phyloP scores from a whole-genome alignment of 106 monocot species.

The Iris macrosiphon region DNA sequence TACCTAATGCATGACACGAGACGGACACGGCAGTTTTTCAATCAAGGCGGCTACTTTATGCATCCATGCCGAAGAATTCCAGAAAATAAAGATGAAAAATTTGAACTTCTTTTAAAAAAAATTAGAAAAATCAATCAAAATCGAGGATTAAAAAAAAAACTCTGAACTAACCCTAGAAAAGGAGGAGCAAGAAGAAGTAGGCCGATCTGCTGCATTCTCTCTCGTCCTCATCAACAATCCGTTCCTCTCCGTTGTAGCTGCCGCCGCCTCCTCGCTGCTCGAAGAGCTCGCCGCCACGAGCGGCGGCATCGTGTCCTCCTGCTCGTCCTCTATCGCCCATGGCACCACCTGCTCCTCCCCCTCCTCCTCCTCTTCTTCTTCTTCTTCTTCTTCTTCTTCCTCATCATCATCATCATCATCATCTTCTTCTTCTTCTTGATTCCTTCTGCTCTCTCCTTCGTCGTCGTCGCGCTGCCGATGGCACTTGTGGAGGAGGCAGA shows the following conservation, averaged over 20 bases:
- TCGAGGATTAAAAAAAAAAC: too few relatives aligned
- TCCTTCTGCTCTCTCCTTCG: neutral
- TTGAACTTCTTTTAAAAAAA: too few relatives aligned
- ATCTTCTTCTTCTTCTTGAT: neutral
- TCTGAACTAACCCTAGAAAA: neutral
- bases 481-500: slow-evolving; percentile 22
- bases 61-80: too few relatives aligned
- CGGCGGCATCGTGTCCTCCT: neutral
- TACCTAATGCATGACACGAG: too few relatives aligned
- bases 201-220: slow-evolving; percentile 9
- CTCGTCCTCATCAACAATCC: slow-evolving; percentile 9
- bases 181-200: neutral
- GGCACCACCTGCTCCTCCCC: slow-evolving; percentile 68
- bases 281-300: slow-evolving; percentile 27
- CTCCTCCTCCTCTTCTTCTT: slow-evolving; percentile 25
- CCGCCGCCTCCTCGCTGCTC: slow-evolving; percentile 20
- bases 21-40: too few relatives aligned
- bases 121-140: too few relatives aligned
- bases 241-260: neutral
- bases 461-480: neutral
- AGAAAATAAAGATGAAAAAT: too few relatives aligned
- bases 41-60: too few relatives aligned
- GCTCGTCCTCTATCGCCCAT: slow-evolving; percentile 14
- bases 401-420: neutral
- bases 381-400: too few relatives aligned